A percentile compares a stretch with the other conserved stretches of the same genome.
phyloP scores from a whole-genome alignment of 1,284 basidiomycete species.

The Ceratobasidium sp. region DNA sequence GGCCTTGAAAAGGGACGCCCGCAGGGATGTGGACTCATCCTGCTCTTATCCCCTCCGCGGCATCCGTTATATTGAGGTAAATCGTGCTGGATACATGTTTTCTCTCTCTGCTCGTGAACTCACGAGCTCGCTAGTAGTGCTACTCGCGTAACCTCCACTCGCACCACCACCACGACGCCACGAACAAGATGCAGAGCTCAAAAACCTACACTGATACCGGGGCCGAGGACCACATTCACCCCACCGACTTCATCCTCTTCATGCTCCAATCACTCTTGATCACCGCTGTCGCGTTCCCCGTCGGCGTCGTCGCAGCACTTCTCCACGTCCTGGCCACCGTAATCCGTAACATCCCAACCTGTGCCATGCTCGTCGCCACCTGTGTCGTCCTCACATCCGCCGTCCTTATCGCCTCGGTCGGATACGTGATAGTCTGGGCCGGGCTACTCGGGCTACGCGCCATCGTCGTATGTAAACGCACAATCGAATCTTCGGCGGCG shows the following conservation, averaged over 20 bases:
- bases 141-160: no score
- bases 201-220: background rate
- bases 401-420: constrained; percentile 29
- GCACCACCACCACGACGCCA: no score
- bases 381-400: constrained; percentile 37
- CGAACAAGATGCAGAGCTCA: no score
- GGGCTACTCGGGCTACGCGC: background rate
- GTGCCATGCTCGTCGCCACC: constrained; percentile 10
- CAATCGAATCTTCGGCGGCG: background rate
- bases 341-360: constrained; percentile 38
- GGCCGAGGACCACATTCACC: constrained; percentile 7
- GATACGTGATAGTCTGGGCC: constrained; percentile 3
- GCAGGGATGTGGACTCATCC: no score
- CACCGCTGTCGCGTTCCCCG: constrained; percentile 21
- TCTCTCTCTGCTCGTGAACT: background rate
- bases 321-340: constrained; percentile 34
- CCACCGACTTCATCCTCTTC: constrained; percentile 36
- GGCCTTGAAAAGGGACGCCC: no score
- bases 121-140: no score
- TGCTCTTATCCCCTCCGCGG: background rate
- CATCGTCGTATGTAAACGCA: background rate
- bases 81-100: no score
- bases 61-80: background rate
- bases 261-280: constrained; percentile 19
- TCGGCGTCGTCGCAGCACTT: constrained; percentile 33